Conservation (phyloP, 2,329 filamentous ascomycete species). For the Trichoderma endophyticum region DNA sequence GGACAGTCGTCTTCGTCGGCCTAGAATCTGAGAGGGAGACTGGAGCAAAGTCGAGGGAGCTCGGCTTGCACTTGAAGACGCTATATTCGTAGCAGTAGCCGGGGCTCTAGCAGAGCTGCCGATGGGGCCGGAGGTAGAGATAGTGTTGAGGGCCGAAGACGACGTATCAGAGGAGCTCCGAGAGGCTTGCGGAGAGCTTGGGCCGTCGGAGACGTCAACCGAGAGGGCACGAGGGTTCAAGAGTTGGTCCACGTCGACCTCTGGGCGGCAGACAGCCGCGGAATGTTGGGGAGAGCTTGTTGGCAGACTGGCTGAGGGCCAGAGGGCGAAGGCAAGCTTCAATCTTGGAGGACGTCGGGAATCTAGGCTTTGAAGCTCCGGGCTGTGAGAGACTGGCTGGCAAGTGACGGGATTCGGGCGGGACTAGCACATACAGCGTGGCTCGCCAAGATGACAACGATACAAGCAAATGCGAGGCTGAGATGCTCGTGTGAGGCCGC, state of each 20-base stretch:
- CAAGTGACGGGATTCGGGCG: not conserved
- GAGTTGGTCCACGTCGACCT: constrained; percentile 42
- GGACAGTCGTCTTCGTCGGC: constrained; percentile 52
- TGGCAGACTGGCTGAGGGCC: constrained; percentile 26
- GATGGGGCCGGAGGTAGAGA: constrained; percentile 26
- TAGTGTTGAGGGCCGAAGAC: constrained; percentile 39
- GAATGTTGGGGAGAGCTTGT: constrained; percentile 23
- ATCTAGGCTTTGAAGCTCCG: constrained; percentile 6
- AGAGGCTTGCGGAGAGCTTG: constrained; percentile 55
- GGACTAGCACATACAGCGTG: not conserved
- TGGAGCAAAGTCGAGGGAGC: constrained; percentile 27
- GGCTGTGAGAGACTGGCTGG: constrained; percentile 6
- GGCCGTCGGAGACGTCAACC: constrained; percentile 57
- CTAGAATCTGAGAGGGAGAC: constrained; percentile 43
- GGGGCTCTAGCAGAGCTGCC: constrained; percentile 27
- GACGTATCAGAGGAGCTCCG: constrained; percentile 47
- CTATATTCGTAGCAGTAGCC: constrained; percentile 41
- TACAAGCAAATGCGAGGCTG: not conserved
- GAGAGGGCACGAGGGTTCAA: constrained; percentile 34
- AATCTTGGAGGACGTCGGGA: constrained; percentile 18
- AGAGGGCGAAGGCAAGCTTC: constrained; percentile 22
- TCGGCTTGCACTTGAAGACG: constrained; percentile 34
- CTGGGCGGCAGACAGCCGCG: constrained; percentile 41
- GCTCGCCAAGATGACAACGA: constrained; percentile 6
- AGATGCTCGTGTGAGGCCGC: constrained; percentile 13